Base-by-base conservation (phyloP, 306 rosid genomes). In the Prunus kanzakura region DNA sequence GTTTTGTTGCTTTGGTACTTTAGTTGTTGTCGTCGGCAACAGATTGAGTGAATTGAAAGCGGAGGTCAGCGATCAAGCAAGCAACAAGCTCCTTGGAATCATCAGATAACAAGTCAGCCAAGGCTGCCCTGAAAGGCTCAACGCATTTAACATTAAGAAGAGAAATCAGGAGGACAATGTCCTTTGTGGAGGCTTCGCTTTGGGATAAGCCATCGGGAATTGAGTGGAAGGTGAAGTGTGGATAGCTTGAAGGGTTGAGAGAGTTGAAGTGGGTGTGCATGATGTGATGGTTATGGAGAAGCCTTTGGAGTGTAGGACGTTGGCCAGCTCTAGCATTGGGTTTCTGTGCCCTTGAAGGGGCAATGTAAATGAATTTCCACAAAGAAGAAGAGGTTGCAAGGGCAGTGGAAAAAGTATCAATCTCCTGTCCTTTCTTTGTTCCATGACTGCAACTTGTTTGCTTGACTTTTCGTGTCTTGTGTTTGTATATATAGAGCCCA, bases 41-140 rank as follows among this genome's bases (percentile, higher is more conserved):
- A 2, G 11, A 74, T 71, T 57, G 83, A 49, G 87, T 43, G 76
- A 75, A 84, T 61, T 67, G 18, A 67, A 69, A 82, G 11, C 71
- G 0, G 13, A 78, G 68, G 74, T 82, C 91, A 3, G 87, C 66
- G 27, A 88, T 78, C 25, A 88, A 79, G 23, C 88, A 83, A 65
- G 81, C 71, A 25, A 82, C 6, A n/a, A 78, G 84, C 49, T 80
- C 88, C 73, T 79, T 23, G 1, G 66, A 60, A 4, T 0, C 60
- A 63, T 73, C 72, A 11, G 51, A 73, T 1, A 84, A 7, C 57
- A 86, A 2, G 47, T 69, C 78, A 14, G 11, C 45, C 71, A 84
- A 47, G 30, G 73, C 77, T 10, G 79, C 80, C 43, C 32, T 46
- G 62, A 84, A 78, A 13, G 85, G 82, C 1, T 25, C 46, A 2